Percentiles rank a stretch among this genome's conserved stretches.
phyloP scores from a whole-genome alignment of 1,139 yeast species.

The Wickerhamiella infanticola region DNA sequence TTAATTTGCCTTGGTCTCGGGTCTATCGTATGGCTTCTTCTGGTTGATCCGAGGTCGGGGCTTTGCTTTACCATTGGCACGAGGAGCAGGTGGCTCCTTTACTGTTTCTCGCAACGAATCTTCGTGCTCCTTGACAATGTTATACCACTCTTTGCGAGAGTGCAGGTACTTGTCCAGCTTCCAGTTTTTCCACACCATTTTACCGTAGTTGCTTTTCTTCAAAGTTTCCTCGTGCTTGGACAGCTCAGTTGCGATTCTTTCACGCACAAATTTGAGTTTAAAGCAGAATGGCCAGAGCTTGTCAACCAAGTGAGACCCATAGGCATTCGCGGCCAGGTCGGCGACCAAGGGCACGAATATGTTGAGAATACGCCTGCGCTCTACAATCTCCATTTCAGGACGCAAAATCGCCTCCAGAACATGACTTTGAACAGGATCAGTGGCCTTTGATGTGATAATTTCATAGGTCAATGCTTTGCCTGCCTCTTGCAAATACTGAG shows the following conservation, averaged over 20 bases:
- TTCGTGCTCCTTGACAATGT: slow-evolving; percentile 55
- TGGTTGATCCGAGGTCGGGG: background rate
- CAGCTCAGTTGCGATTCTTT: slow-evolving; percentile 63
- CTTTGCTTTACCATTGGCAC: background rate
- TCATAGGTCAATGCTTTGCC: slow-evolving; percentile 45
- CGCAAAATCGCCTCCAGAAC: slow-evolving; percentile 33
- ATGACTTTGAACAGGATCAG: slow-evolving; percentile 80
- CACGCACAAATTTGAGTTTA: slow-evolving; percentile 70
- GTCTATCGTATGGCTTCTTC: background rate
- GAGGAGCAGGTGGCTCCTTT: background rate
- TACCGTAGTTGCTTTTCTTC: slow-evolving; percentile 76
- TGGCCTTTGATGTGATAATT: slow-evolving; percentile 53
- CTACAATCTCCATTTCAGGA: slow-evolving; percentile 38
- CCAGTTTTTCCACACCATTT: slow-evolving; percentile 94
- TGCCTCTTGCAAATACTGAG: slow-evolving; percentile 40
- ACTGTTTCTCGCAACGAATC: slow-evolving; percentile 16
- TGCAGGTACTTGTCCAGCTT: slow-evolving; percentile 59
- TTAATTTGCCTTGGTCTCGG: background rate
- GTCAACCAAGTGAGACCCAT: slow-evolving; percentile 86
- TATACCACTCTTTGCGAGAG: slow-evolving; percentile 73
- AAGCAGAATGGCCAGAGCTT: slow-evolving; percentile 66
- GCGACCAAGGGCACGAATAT: slow-evolving; percentile 33
- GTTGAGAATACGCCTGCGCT: slow-evolving; percentile 57
- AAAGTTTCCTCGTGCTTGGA: slow-evolving; percentile 46
- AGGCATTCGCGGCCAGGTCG: slow-evolving; percentile 64